A percentile compares a stretch with the other conserved stretches of the same genome.
These are phyloP conservation scores for Santalum album DNA, from an alignment of 164 flowering plant genomes.

Conservation along the genomic window DNA sequence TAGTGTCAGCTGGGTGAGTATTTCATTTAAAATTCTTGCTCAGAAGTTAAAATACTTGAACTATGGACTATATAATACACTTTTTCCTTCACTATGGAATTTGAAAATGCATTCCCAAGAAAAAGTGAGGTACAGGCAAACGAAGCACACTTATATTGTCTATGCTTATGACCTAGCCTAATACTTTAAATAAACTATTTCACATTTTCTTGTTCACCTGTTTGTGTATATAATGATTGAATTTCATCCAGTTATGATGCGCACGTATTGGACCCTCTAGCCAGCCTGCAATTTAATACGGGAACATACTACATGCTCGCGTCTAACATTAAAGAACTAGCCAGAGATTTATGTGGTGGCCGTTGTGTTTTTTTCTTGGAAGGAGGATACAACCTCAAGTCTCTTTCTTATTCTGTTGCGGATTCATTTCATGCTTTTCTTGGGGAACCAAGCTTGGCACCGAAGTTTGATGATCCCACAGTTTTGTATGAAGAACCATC, in stretches of 20 bases:
- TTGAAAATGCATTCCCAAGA: too few relatives aligned
- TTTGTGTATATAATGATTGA: background rate
- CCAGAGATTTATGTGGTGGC: constrained; percentile 75
- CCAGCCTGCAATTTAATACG: constrained; percentile 78
- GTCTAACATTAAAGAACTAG: constrained; percentile 66
- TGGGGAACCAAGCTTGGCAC: constrained; percentile 63
- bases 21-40: background rate
- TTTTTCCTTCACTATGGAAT: background rate
- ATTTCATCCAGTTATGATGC: constrained; percentile 60
- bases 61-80: background rate
- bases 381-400: constrained; percentile 92
- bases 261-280: constrained; percentile 91
- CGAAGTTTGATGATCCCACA: constrained; percentile 68
- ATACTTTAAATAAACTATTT: background rate
- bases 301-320: constrained; percentile 88
- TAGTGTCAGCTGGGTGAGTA: constrained; percentile 95
- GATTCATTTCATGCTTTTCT: constrained; percentile 86
- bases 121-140: background rate
- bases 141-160: background rate
- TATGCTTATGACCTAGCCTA: too few relatives aligned
- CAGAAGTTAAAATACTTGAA: too few relatives aligned
- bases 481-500: constrained; percentile 81
- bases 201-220: background rate
- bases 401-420: constrained; percentile 86
- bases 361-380: constrained; percentile 92